Percentiles rank a stretch among this genome's conserved stretches.
phyloP scores from a whole-genome alignment of 2,329 filamentous ascomycete species.

The Fusarium sp. region DNA sequence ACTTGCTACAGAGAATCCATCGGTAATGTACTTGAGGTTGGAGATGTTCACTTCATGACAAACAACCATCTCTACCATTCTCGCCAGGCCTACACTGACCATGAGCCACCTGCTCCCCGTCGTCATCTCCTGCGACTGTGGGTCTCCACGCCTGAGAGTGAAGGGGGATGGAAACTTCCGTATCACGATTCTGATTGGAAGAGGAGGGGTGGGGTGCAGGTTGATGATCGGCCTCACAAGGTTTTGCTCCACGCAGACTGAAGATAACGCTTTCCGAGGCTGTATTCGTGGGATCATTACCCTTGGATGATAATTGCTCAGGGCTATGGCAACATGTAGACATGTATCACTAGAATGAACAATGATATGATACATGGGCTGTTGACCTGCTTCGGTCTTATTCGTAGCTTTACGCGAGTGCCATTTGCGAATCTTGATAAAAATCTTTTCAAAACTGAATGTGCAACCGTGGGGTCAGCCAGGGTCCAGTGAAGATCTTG shows the following conservation, averaged over 20 bases:
- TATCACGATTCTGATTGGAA: conserved; percentile 81
- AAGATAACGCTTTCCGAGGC: neutral
- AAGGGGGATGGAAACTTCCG: conserved; percentile 85
- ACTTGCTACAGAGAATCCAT: conserved; percentile 75
- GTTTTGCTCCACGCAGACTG: conserved; percentile 9
- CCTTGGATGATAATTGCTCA: neutral
- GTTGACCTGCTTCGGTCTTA: neutral
- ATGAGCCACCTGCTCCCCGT: conserved; percentile 71
- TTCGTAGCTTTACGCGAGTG: neutral
- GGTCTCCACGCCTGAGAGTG: conserved; percentile 79
- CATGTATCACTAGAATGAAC: neutral
- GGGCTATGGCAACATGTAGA: too few species aligned
- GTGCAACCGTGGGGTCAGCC: neutral
- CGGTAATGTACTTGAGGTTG: conserved; percentile 85
- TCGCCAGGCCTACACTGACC: conserved; percentile 75
- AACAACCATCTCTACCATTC: conserved; percentile 84
- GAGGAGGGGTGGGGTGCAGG: conserved; percentile 74
- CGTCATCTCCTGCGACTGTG: conserved; percentile 85
- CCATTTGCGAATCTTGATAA: too few species aligned
- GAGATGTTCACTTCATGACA: conserved; percentile 84
- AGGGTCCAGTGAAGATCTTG: neutral
- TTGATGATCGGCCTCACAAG: conserved; percentile 16
- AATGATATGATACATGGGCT: neutral
- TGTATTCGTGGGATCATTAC: neutral
- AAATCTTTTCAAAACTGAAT: neutral